phyloP scores from a whole-genome alignment of 768 basidiomycete species.

The Leucosporidium creatinivorum region DNA sequence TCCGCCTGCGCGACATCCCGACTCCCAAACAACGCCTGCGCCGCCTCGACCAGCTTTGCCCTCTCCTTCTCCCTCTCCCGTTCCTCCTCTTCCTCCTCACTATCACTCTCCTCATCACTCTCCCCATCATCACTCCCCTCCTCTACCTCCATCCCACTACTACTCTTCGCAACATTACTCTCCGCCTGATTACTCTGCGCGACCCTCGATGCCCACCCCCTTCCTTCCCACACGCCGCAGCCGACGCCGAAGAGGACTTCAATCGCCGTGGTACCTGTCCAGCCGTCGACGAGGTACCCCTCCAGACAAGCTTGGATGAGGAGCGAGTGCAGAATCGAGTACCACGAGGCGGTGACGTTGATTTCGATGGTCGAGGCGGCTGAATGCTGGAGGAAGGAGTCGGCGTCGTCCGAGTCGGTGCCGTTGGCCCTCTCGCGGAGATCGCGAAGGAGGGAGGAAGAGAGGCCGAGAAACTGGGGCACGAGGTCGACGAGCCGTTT shows the following conservation, averaged over 20 bases:
- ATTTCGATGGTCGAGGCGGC: background rate
- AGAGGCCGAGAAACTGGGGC: constrained; percentile 62
- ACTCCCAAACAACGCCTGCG: constrained; percentile 19
- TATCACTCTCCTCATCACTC: constrained; percentile 20
- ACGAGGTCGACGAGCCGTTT: constrained; percentile 35
- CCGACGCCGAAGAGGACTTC: constrained; percentile 70
- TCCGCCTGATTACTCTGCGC: constrained; percentile 3
- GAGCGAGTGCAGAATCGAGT: constrained; percentile 65
- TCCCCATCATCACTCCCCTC: constrained; percentile 2
- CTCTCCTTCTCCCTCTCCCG: constrained; percentile 39
- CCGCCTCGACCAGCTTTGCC: constrained; percentile 41
- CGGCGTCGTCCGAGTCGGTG: constrained; percentile 21
- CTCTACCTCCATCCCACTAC: constrained; percentile 5
- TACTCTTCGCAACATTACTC: background rate
- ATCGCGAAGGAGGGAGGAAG: constrained; percentile 53
- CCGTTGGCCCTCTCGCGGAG: constrained; percentile 19
- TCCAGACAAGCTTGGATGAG: constrained; percentile 76
- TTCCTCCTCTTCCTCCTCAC: constrained; percentile 37
- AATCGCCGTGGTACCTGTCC: constrained; percentile 63
- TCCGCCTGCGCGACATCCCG: constrained; percentile 54
- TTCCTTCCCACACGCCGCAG: constrained; percentile 34
- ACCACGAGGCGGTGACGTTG: constrained; percentile 64
- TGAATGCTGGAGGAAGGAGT: background rate
- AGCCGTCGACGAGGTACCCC: constrained; percentile 73
- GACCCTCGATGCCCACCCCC: constrained; percentile 23